Evolutionary conservation across 352 stramenopile genomes (phyloP).

Genomic region (Hyaloperonospora arabidopsidis): DNA sequence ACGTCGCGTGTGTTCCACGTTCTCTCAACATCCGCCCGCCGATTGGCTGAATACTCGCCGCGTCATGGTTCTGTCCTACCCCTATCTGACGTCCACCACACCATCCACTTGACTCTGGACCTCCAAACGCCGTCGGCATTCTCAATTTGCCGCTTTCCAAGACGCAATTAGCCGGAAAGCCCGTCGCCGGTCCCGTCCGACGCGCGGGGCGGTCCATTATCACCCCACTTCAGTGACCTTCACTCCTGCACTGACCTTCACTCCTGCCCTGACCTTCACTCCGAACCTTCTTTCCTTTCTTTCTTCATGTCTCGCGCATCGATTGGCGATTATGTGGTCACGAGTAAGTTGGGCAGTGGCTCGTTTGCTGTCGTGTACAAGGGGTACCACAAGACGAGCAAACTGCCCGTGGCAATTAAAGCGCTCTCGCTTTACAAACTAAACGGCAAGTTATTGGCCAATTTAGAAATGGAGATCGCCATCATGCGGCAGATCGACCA

Average conservation of each 20-base stretch:
- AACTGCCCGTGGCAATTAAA: constrained; percentile 89
- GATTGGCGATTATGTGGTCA: constrained; percentile 85
- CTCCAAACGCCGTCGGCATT: constrained; percentile 7
- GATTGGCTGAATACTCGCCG: constrained; percentile 6
- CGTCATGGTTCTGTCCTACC: constrained; percentile 13
- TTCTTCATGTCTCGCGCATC: constrained; percentile 44
- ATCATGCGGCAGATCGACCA: constrained; percentile 94
- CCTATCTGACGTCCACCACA: constrained; percentile 7
- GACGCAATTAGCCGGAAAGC: too few relatives aligned
- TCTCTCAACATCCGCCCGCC: neutral
- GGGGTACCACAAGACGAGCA: constrained; percentile 66
- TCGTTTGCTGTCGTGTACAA: constrained; percentile 90
- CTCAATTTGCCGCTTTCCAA: constrained; percentile 12
- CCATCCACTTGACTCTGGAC: neutral
- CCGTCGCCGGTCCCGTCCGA: too few relatives aligned
- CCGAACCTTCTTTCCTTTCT: neutral
- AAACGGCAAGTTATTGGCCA: constrained; percentile 92
- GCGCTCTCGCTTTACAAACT: constrained; percentile 90
- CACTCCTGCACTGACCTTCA: constrained; percentile 2
- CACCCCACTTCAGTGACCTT: too few relatives aligned
- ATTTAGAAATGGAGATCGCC: constrained; percentile 94
- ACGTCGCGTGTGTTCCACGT: too few relatives aligned
- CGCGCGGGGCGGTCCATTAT: too few relatives aligned
- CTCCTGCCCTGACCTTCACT: constrained; percentile 7
- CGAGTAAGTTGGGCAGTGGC: constrained; percentile 86